Percentiles rank a stretch among this genome's conserved stretches.
These are phyloP conservation scores for Nigrograna mackinnonii DNA, from an alignment of 2,329 filamentous ascomycete species.

Conservation along the genomic window DNA sequence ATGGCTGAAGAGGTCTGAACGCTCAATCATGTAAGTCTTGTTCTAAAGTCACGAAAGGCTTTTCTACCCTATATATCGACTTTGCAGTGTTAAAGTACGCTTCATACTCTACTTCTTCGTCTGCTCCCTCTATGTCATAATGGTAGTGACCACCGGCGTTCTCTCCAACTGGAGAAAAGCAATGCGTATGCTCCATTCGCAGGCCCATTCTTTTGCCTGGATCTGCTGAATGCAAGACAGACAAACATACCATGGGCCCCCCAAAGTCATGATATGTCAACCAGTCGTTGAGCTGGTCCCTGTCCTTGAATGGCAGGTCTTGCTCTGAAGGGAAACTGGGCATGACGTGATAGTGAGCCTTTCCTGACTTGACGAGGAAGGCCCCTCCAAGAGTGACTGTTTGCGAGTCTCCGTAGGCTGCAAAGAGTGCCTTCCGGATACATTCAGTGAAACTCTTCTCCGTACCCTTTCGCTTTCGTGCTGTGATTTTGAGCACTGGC, in stretches of 20 bases:
- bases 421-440: slow-evolving; percentile 12
- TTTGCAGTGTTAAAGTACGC: slow-evolving; percentile 51
- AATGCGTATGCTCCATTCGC: slow-evolving; percentile 55
- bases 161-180: slow-evolving; percentile 39
- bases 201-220: slow-evolving; percentile 40
- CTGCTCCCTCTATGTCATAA: slow-evolving; percentile 14
- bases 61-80: slow-evolving; percentile 45
- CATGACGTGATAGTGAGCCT: slow-evolving; percentile 16
- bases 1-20: too few species aligned
- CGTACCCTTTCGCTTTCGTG: slow-evolving; percentile 7
- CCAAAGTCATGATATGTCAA: slow-evolving; percentile 17
- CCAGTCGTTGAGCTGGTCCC: slow-evolving; percentile 11
- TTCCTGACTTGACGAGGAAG: slow-evolving; percentile 14
- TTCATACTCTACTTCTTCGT: slow-evolving; percentile 51
- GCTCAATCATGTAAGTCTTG: not conserved
- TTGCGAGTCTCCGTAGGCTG: slow-evolving; percentile 8
- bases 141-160: slow-evolving; percentile 52
- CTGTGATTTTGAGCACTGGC: slow-evolving; percentile 15
- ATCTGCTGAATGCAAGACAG: slow-evolving; percentile 36
- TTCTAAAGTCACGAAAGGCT: slow-evolving; percentile 2
- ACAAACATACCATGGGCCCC: slow-evolving; percentile 16
- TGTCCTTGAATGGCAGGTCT: slow-evolving; percentile 4
- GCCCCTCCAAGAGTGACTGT: slow-evolving; percentile 17
- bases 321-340: slow-evolving; percentile 17
- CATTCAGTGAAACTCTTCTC: slow-evolving; percentile 17